Evolutionary conservation across 2,329 filamentous ascomycete genomes (phyloP).

Genomic region (Epichloe gansuensis): DNA sequence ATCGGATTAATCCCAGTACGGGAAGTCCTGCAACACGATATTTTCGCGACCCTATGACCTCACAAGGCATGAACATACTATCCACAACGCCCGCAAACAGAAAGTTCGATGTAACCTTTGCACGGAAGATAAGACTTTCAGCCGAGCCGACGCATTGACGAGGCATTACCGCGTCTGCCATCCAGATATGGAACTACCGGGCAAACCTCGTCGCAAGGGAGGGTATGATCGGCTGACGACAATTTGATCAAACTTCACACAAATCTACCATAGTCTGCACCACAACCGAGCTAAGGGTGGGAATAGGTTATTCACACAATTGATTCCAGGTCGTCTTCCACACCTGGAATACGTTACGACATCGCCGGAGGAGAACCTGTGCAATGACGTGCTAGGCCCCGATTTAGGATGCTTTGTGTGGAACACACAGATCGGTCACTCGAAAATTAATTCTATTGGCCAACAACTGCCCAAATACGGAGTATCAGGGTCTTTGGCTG

Average conservation of each 20-base stretch:
- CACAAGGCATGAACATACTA: slow-evolving; percentile 92
- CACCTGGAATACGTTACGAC: neutral
- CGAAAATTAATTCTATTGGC: neutral
- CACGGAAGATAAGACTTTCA: slow-evolving; percentile 95
- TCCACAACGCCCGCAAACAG: slow-evolving; percentile 87
- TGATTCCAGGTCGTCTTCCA: neutral
- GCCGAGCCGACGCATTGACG: slow-evolving; percentile 85
- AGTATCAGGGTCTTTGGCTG: slow-evolving; percentile 1
- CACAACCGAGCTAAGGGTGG: too few species aligned
- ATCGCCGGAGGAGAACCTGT: slow-evolving; percentile 1
- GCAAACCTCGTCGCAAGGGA: slow-evolving; percentile 36
- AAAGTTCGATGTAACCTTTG: slow-evolving; percentile 91
- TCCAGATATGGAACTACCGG: slow-evolving; percentile 74
- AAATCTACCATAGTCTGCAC: too few species aligned
- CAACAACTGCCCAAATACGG: neutral
- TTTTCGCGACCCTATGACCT: slow-evolving; percentile 96
- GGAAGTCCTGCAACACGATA: slow-evolving; percentile 85
- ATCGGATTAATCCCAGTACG: slow-evolving; percentile 86
- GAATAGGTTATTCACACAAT: too few species aligned
- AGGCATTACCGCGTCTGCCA: slow-evolving; percentile 91
- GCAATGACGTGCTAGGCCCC: slow-evolving; percentile 2
- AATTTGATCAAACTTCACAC: too few species aligned
- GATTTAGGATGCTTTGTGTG: slow-evolving; percentile 1
- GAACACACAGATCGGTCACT: slow-evolving; percentile 2
- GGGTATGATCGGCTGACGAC: neutral